Percentiles rank a stretch among this genome's conserved stretches.
Conservation (phyloP, 73 alveolate genomes). For the Symbiodinium natans region DNA sequence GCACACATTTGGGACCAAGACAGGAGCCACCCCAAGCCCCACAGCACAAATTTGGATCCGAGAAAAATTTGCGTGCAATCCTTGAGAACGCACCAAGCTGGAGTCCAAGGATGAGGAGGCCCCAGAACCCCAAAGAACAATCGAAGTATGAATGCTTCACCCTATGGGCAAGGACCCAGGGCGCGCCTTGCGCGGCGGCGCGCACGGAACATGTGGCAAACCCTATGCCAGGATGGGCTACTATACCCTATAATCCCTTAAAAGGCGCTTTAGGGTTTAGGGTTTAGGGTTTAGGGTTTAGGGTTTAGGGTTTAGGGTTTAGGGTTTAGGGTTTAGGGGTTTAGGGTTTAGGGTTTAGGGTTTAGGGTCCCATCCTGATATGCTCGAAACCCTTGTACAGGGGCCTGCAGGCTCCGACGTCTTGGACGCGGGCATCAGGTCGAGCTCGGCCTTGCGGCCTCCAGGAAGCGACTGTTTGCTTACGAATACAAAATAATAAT, state of each 20-base stretch:
- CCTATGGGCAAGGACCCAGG: too few species aligned
- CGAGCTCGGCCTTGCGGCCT: constrained; percentile 16
- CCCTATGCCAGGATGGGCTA: neutral
- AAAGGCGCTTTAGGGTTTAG: too few species aligned
- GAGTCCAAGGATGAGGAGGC: too few species aligned
- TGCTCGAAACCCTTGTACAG: neutral
- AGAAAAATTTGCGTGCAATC: too few species aligned
- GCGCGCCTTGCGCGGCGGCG: too few species aligned
- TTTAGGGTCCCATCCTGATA: neutral
- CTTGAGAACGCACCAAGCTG: too few species aligned
- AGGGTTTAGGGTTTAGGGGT: too few species aligned
- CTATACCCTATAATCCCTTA: neutral
- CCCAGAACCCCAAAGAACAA: too few species aligned
- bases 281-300: too few species aligned
- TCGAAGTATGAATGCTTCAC: too few species aligned
- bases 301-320: too few species aligned
- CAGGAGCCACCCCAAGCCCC: neutral
- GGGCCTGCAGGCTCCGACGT: neutral
- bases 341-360: neutral
- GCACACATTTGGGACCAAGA: neutral
- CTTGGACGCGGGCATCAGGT: neutral
- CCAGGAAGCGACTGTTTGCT: neutral
- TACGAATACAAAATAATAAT: too few species aligned
- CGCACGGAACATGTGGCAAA: neutral
- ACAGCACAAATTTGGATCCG: neutral